Conservation (phyloP, 225 moss, liverwort and hornwort species). For the Pleurozium schreberi region DNA sequence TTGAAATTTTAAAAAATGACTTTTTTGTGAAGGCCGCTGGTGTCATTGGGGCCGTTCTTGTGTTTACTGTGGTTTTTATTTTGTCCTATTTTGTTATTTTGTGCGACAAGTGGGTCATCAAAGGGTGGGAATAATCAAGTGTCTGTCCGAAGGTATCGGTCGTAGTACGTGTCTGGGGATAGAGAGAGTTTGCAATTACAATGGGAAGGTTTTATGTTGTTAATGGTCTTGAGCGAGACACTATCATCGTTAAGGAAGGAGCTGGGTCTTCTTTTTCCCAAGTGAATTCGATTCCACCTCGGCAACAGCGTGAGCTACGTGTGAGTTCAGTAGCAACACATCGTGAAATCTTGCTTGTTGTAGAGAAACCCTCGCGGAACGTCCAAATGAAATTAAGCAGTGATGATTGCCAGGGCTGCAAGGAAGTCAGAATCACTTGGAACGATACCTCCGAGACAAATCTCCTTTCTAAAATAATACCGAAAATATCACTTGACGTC, state of each 20-base stretch:
- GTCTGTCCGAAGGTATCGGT: neutral
- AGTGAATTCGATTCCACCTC: neutral
- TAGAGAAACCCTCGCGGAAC: neutral
- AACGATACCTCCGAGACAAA: accelerated
- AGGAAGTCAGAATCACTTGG: neutral
- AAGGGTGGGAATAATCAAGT: neutral
- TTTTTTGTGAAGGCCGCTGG: neutral
- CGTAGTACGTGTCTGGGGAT: neutral
- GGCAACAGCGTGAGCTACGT: accelerated
- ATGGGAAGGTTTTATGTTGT: neutral
- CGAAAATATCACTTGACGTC: neutral
- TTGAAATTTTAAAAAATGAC: no score
- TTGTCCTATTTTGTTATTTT: constrained; percentile 10
- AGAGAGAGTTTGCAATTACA: neutral
- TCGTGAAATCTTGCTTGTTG: neutral
- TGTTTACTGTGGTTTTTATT: neutral
- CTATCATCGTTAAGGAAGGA: neutral
- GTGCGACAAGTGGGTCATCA: neutral
- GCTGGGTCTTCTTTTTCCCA: neutral
- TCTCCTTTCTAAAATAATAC: accelerated
- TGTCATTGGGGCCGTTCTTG: neutral
- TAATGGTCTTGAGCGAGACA: accelerated
- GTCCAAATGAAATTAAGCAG: neutral
- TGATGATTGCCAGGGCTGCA: neutral
- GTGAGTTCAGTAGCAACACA: neutral